These are phyloP conservation scores for Lenwebbia sp. DNA, from an alignment of 345 rosid species.

Conservation along the genomic window DNA sequence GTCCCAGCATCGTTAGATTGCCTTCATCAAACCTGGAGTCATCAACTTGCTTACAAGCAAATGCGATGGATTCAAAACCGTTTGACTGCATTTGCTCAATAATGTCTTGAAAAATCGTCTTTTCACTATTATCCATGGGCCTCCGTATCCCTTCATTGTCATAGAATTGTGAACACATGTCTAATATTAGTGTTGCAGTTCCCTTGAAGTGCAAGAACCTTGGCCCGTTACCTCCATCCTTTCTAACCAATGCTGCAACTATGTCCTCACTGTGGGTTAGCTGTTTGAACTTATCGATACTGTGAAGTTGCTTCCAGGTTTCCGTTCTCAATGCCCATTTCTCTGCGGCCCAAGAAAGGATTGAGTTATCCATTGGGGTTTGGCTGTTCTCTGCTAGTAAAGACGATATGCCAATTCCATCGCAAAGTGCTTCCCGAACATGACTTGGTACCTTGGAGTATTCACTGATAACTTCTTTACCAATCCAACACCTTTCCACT, in stretches of 20 bases:
- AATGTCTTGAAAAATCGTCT: rapidly evolving
- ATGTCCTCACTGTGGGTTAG: not conserved
- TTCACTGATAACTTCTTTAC: not conserved
- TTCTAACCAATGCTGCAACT: not conserved
- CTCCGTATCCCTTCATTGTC: not conserved
- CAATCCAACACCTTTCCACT: not conserved
- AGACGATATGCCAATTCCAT: not conserved
- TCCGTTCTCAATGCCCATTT: not conserved
- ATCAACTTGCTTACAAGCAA: not conserved
- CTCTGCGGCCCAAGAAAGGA: not conserved
- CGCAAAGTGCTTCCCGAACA: not conserved
- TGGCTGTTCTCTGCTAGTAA: not conserved
- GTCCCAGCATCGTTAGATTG: not conserved
- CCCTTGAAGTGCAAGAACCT: not conserved
- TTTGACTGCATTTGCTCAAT: not conserved
- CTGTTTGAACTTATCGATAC: not conserved
- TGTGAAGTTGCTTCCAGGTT: not conserved
- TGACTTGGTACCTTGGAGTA: not conserved
- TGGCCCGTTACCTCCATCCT: not conserved
- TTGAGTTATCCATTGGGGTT: not conserved
- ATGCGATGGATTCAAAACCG: not conserved
- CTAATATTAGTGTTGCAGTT: not conserved
- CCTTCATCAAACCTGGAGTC: not conserved
- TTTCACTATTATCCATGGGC: not conserved
- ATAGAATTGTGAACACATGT: not conserved